Base-by-base conservation (phyloP, 2,329 filamentous ascomycete genomes). In the Aureobasidium sp. region DNA sequence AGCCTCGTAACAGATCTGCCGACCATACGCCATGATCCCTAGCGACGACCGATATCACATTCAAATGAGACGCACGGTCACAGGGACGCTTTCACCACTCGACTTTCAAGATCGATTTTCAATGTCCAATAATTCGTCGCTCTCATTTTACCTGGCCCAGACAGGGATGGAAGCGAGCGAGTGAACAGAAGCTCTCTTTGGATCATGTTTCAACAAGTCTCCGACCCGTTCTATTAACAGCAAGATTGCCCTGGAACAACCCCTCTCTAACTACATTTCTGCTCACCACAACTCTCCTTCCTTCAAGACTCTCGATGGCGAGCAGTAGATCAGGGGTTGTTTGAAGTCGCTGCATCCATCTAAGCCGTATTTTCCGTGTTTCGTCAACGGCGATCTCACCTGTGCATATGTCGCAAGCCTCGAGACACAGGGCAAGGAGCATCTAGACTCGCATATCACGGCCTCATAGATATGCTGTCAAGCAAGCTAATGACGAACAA, bases 1-100 rank as follows among this genome's bases (percentile, higher is more conserved):
- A 48, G 34, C 54, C 54, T 58, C 32, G 2, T 58, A 57, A 21
- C 54, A 58, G 30, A 58, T 30, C 32, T 48, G 30, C 54, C 54
- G 54, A 48, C 39, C 41, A 37, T 39, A 39, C 42, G 41, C 54
- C 42, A 47, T 29, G n/a, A 10, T n/a, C 10, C 10, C 29, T 16
- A 45, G 53, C 53, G 53, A 57, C 41, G 10, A 58, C 9, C 21
- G 21, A 21, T 29, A 30, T 37, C 32, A 39, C 21, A 30, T 47
- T 15, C 32, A 48, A 25, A 47, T 39, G 42, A 47, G 42, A 48
- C 25, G 54, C 54, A 58, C 42, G 54, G 54, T 48, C 42, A 48
- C 32, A 39, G 25, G 54, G 48, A 37, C 54, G 54, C 42, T 42
- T 16, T 58, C 32, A 39, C 42, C 21, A 15, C 41, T 44, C n/a